Conservation (phyloP, 495 filamentous ascomycete genomes). For the Daldinia bambusicola region DNA sequence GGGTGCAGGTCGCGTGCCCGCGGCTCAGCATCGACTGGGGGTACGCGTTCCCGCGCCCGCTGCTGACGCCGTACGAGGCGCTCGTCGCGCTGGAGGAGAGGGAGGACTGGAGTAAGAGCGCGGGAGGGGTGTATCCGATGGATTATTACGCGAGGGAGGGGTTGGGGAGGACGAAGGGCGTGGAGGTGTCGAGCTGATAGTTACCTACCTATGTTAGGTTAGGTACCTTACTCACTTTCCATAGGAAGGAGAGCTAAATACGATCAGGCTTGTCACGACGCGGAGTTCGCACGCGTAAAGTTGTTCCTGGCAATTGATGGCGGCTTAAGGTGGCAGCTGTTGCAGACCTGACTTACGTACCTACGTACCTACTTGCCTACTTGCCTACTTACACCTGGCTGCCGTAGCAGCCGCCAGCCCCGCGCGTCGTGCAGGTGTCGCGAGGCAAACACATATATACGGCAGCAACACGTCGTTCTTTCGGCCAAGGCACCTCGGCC, state of each 20-base stretch:
- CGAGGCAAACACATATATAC: background rate
- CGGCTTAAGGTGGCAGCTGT: background rate
- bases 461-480: background rate
- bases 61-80: slow-evolving; percentile 95
- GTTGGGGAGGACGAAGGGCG: slow-evolving; percentile 75
- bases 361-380: background rate
- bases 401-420: too few relatives aligned
- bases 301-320: background rate
- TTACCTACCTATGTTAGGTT: too few relatives aligned
- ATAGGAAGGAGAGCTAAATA: too few relatives aligned
- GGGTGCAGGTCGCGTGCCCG: slow-evolving; percentile 98
- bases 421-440: background rate
- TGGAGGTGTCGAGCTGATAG: slow-evolving; percentile 35
- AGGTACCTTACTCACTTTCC: background rate
- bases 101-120: slow-evolving; percentile 74
- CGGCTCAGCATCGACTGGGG: slow-evolving; percentile 98
- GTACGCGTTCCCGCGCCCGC: slow-evolving; percentile 88
- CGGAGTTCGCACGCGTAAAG: background rate
- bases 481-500: background rate
- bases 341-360: background rate
- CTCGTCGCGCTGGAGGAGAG: slow-evolving; percentile 82
- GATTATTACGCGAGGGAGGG: slow-evolving; percentile 97
- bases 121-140: slow-evolving; percentile 90
- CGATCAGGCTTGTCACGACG: background rate
- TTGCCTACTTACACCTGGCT: background rate